These are phyloP conservation scores for Fraxinus ornus DNA, from an alignment of 305 asterid species.

Conservation along the genomic window DNA sequence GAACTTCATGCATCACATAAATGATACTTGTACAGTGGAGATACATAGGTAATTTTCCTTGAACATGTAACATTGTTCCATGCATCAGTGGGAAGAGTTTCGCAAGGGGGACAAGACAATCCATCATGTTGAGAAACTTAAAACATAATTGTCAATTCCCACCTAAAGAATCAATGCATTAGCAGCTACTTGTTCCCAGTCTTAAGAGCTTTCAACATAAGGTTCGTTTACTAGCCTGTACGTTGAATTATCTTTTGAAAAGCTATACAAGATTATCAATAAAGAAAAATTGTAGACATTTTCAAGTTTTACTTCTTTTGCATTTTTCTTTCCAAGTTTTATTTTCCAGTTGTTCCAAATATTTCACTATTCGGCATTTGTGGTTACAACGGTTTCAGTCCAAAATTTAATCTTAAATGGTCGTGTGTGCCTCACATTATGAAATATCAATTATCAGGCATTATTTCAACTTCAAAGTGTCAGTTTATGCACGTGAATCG, in stretches of 20 bases:
- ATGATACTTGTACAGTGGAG: slow-evolving; percentile 23
- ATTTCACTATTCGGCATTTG: not conserved
- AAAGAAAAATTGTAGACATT: not conserved
- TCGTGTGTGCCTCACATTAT: not conserved
- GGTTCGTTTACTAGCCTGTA: slow-evolving; percentile 75
- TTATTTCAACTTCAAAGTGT: not conserved
- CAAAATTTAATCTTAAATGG: not conserved
- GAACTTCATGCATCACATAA: slow-evolving; percentile 61
- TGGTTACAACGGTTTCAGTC: not conserved
- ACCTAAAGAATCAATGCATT: slow-evolving; percentile 64
- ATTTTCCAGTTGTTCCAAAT: not conserved
- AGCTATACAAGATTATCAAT: slow-evolving; percentile 34
- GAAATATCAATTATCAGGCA: not conserved
- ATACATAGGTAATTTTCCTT: too few relatives aligned
- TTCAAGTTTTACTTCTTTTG: not conserved
- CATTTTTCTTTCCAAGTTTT: not conserved
- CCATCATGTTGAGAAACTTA: slow-evolving; percentile 38
- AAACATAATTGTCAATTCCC: slow-evolving; percentile 58
- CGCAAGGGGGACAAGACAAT: slow-evolving; percentile 51
- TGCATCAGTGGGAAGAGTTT: slow-evolving; percentile 39
- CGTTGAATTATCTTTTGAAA: slow-evolving; percentile 80
- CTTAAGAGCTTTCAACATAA: slow-evolving; percentile 54
- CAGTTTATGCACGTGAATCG: not conserved
- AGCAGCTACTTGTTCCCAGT: slow-evolving; percentile 51
- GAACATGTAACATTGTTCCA: too few relatives aligned